phyloP scores from a whole-genome alignment of 2,329 filamentous ascomycete genomes.

The Xylariaceae sp. region DNA sequence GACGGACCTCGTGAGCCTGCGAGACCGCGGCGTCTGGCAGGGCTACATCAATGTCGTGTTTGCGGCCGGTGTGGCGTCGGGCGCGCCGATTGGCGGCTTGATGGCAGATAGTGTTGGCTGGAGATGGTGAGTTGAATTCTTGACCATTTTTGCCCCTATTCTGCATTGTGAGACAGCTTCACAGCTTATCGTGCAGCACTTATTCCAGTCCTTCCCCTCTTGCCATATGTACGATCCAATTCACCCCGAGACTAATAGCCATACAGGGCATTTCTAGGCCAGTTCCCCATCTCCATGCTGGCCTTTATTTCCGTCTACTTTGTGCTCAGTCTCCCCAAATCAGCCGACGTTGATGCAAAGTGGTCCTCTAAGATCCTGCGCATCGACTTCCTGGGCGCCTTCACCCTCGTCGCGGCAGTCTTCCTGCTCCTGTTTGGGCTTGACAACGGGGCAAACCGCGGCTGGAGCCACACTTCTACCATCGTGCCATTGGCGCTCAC shows the following conservation, averaged over 20 bases:
- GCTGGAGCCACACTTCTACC: conserved; percentile 59
- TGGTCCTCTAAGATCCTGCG: conserved; percentile 63
- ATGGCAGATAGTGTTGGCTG: conserved; percentile 29
- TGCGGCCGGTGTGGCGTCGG: conserved; percentile 30
- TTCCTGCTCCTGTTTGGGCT: conserved; percentile 63
- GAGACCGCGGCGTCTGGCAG: conserved; percentile 40
- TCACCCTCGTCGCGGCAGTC: conserved; percentile 61
- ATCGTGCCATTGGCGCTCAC: conserved; percentile 53
- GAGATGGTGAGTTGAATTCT: conserved; percentile 37
- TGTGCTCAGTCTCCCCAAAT: conserved; percentile 57
- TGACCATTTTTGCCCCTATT: not conserved
- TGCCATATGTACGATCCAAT: too few relatives aligned
- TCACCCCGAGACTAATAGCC: not conserved
- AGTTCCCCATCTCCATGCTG: conserved; percentile 63
- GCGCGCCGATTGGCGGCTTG: conserved; percentile 29
- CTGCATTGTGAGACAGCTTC: too few relatives aligned
- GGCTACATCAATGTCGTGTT: conserved; percentile 30
- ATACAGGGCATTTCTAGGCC: conserved; percentile 63
- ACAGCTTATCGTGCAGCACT: too few relatives aligned
- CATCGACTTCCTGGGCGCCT: conserved; percentile 70
- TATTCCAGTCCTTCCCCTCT: conserved; percentile 7
- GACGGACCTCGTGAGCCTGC: conserved; percentile 45
- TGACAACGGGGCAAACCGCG: conserved; percentile 68
- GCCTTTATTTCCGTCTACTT: conserved; percentile 61
- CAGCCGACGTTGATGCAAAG: conserved; percentile 44